phyloP scores from a whole-genome alignment of 768 basidiomycete species.

The Collybia mongolica region DNA sequence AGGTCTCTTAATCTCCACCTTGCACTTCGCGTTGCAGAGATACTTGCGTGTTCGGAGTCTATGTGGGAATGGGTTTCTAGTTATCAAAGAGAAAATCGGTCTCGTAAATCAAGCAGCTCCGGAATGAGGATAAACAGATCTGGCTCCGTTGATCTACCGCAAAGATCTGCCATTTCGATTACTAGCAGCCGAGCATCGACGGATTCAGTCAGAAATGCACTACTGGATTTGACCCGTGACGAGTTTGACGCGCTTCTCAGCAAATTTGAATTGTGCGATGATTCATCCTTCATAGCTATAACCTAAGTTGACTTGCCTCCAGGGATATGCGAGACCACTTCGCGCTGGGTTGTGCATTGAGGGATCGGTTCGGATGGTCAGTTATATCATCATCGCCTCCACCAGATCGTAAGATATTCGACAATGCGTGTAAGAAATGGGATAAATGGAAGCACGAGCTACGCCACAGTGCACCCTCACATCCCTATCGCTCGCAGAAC shows the following conservation, averaged over 20 bases:
- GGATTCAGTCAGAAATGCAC: conserved; percentile 29
- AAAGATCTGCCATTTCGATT: conserved; percentile 9
- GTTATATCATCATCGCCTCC: conserved; percentile 37
- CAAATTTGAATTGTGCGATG: conserved; percentile 61
- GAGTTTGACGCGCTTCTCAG: conserved; percentile 61
- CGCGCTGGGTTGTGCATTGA: conserved; percentile 40
- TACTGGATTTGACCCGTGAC: conserved; percentile 52
- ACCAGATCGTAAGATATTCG: conserved; percentile 53
- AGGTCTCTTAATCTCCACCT: conserved; percentile 63
- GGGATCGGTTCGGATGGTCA: conserved; percentile 51
- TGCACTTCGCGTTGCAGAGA: conserved; percentile 56
- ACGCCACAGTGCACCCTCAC: conserved; percentile 5
- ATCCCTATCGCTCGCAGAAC: conserved; percentile 2
- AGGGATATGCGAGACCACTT: conserved; percentile 71
- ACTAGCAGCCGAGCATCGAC: conserved; percentile 13
- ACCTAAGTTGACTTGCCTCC: conserved; percentile 4
- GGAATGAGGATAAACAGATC: conserved; percentile 6
- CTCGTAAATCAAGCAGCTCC: conserved; percentile 2
- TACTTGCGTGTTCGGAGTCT: conserved; percentile 68
- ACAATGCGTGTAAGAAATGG: conserved; percentile 57
- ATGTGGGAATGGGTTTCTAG: conserved; percentile 79
- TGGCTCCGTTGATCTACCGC: conserved; percentile 11
- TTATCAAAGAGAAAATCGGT: conserved; percentile 34
- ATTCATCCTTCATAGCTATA: neutral
- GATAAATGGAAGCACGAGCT: conserved; percentile 43